phyloP scores from a whole-genome alignment of 192 early-diverging fungal species.

The Coemansia sp. region DNA sequence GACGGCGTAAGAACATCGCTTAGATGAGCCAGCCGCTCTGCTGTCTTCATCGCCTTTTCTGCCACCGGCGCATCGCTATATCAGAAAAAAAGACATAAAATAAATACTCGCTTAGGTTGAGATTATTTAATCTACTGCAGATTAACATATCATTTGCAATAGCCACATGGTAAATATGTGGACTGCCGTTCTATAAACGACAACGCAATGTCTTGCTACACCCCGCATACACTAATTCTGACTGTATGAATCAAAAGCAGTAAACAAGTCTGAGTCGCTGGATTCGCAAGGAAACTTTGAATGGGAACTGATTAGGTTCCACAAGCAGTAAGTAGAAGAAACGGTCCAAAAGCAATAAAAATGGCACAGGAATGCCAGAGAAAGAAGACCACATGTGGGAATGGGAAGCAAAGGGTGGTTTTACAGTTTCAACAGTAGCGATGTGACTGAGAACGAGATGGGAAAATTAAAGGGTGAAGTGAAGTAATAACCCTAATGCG shows the following conservation, averaged over 20 bases:
- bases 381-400: not conserved
- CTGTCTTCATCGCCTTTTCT: slow-evolving; percentile 48
- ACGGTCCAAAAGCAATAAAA: not conserved
- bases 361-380: not conserved
- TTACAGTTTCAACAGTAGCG: not conserved
- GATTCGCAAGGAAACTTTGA: no score
- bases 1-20: slow-evolving; percentile 51
- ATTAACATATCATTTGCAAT: no score
- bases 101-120: no score
- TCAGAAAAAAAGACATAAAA: not conserved
- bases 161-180: no score
- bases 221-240: no score
- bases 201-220: no score
- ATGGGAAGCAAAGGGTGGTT: not conserved
- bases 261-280: no score
- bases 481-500: not conserved
- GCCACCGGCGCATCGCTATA: slow-evolving; percentile 39
- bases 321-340: no score
- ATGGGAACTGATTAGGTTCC: no score
- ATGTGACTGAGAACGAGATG: not conserved
- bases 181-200: no score
- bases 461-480: not conserved
- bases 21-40: slow-evolving; percentile 49
- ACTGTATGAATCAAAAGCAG: no score
- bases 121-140: no score